A percentile compares a stretch with the other conserved stretches of the same genome.
Evolutionary conservation across 306 rosid genomes (phyloP).

Genomic region (Abrus precatorius): DNA sequence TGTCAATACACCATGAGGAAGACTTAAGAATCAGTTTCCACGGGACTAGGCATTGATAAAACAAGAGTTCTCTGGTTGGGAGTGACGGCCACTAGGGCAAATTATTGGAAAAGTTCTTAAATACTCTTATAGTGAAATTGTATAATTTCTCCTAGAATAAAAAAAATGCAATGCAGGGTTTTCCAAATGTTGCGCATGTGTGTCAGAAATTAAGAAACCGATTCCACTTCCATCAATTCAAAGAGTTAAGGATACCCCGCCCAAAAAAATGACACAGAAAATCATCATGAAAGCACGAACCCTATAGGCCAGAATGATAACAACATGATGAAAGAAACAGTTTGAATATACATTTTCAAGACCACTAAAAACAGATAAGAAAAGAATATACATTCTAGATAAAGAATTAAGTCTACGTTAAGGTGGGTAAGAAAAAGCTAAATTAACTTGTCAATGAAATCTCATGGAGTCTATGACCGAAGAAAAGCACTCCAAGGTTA

Average conservation of each 20-base stretch:
- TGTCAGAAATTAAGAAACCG: neutral
- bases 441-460: neutral
- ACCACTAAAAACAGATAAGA: neutral
- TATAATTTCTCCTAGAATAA: neutral
- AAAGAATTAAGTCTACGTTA: neutral
- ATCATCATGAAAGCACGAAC: neutral
- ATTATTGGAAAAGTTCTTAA: neutral
- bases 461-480: slow-evolving; percentile 3
- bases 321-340: slow-evolving; percentile 7
- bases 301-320: neutral
- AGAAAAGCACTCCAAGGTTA: slow-evolving; percentile 11
- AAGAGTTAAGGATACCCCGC: neutral
- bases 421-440: neutral
- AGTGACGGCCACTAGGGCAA: neutral
- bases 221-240: neutral
- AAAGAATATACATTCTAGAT: neutral
- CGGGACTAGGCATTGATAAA: neutral
- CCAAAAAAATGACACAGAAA: neutral
- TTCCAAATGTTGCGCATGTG: neutral
- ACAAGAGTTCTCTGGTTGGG: slow-evolving; percentile 3
- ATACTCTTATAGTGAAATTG: no score
- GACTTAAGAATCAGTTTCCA: neutral
- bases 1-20: slow-evolving; percentile 29
- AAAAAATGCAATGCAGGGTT: neutral
- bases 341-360: neutral